Base-by-base conservation (phyloP, 805 yeast species). In the Candida krabiensis region DNA sequence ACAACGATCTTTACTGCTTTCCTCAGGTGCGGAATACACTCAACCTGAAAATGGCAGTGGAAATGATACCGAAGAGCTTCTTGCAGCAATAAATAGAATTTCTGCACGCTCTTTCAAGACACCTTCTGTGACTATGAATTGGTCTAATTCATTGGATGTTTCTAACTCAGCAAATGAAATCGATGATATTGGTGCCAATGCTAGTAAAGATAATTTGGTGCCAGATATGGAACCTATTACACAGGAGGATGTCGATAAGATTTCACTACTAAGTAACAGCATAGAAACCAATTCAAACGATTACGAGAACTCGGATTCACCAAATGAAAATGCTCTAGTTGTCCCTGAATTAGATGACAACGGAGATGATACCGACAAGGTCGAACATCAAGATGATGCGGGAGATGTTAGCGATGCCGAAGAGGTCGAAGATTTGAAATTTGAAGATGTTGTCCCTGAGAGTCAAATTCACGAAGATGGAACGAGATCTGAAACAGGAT, bases 91-190 rank as follows among this genome's bases (percentile, higher is more conserved):
- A 19, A 42, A 45, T 28, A 40, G 52, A 40, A 40, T 42, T 15
- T 52, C 55, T 2, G 47, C 43, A 3, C 39, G 41, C n/a, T 59
- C 66, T 9, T 63, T 63, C 43, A 48, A 50, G 17, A 51, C 63
- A 2, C 66, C 67, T 2, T 59, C 64, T 2, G 60, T 61, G 13
- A 59, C 66, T 2, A 55, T 63, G 53, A 54, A 64, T 33, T 64
- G 69, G 69, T 63, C 69, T 1, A 48, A 52, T 28, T 60, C 65
- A 5, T 45, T 55, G 25, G 60, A 61, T 33, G 45, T 58, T 8
- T 44, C 52, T n/a, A 29, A 35, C 14, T 40, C 50, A 4, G 35
- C 35, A 5, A 48, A 47, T 17, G 40, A 43, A 9, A 47, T 50
- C 19, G 45, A 38, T n/a, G 50, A 43, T 28, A 30, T 36, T 6